These are phyloP conservation scores for Pythium angustatum DNA, from an alignment of 352 stramenopile species.

Conservation along the genomic window DNA sequence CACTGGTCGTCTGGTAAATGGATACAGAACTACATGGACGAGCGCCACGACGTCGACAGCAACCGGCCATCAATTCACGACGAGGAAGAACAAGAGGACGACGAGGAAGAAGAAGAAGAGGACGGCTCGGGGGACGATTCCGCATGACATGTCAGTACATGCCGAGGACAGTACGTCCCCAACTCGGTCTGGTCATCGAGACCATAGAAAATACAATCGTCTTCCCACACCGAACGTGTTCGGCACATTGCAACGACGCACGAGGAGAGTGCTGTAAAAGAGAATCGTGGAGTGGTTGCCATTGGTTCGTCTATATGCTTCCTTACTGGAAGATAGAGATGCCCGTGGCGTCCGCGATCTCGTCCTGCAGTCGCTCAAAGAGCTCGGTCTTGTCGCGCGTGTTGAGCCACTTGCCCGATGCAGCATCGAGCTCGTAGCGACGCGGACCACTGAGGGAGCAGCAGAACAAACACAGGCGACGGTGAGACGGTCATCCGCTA, in stretches of 20 bases:
- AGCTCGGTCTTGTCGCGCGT: conserved; percentile 79
- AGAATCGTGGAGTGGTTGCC: neutral
- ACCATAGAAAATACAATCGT: conserved; percentile 12
- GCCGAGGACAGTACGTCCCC: too few relatives aligned
- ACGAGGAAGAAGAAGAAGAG: conserved; percentile 48
- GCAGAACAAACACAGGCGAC: neutral
- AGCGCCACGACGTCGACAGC: conserved; percentile 69
- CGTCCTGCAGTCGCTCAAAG: conserved; percentile 63
- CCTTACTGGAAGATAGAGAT: conserved; percentile 75
- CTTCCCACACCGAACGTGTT: too few relatives aligned
- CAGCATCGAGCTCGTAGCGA: conserved; percentile 85
- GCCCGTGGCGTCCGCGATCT: conserved; percentile 79
- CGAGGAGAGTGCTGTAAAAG: neutral
- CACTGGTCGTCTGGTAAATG: neutral
- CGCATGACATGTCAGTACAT: neutral
- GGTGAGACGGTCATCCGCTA: neutral
- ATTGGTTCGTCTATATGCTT: neutral
- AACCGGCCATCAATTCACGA: conserved; percentile 23
- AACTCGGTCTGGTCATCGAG: neutral
- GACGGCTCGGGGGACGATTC: conserved; percentile 31
- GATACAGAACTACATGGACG: conserved; percentile 68
- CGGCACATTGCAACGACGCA: too few relatives aligned
- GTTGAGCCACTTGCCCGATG: conserved; percentile 77
- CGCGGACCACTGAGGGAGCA: conserved; percentile 65
- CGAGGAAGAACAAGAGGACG: conserved; percentile 31